A percentile compares a stretch with the other conserved stretches of the same genome.
phyloP scores from a whole-genome alignment of 1,284 basidiomycete genomes.

The Apiotrichum sp. region DNA sequence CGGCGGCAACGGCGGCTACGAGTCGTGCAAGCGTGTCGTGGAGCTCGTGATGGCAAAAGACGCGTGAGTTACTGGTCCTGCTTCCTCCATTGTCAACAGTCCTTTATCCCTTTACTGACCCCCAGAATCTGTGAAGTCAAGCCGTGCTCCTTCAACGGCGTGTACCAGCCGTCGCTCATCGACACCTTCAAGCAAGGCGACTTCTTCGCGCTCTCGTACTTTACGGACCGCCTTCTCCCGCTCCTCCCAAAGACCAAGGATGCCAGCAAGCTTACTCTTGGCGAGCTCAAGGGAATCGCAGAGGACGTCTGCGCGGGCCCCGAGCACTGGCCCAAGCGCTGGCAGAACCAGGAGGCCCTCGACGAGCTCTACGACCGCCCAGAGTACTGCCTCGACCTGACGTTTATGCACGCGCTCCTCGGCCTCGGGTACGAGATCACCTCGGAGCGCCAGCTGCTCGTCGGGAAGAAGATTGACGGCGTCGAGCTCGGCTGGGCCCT shows the following conservation, averaged over 20 bases:
- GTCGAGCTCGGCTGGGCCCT: constrained; percentile 95
- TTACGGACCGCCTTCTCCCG: constrained; percentile 87
- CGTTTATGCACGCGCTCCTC: constrained; percentile 86
- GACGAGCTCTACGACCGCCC: constrained; percentile 74
- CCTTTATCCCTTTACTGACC: not conserved
- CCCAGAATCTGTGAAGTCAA: constrained; percentile 73
- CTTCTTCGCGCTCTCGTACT: constrained; percentile 86
- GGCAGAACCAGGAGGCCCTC: constrained; percentile 55
- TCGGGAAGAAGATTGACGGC: constrained; percentile 82
- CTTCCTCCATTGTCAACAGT: too few relatives aligned
- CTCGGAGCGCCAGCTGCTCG: constrained; percentile 60
- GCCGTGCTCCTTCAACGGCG: constrained; percentile 94
- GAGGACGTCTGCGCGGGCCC: constrained; percentile 65
- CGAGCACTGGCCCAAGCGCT: constrained; percentile 54
- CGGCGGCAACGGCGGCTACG: constrained; percentile 74
- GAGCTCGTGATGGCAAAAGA: constrained; percentile 95
- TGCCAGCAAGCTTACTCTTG: constrained; percentile 52
- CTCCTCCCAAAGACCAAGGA: constrained; percentile 54
- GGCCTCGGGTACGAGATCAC: constrained; percentile 75
- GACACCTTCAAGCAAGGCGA: constrained; percentile 78
- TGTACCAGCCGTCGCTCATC: constrained; percentile 91
- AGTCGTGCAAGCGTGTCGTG: constrained; percentile 75
- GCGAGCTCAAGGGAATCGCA: constrained; percentile 61
- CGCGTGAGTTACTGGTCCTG: too few relatives aligned
- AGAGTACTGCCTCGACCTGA: constrained; percentile 92